These are phyloP conservation scores for Chlamydomonas applanata DNA, from an alignment of 139 green algal genomes.

Conservation along the genomic window DNA sequence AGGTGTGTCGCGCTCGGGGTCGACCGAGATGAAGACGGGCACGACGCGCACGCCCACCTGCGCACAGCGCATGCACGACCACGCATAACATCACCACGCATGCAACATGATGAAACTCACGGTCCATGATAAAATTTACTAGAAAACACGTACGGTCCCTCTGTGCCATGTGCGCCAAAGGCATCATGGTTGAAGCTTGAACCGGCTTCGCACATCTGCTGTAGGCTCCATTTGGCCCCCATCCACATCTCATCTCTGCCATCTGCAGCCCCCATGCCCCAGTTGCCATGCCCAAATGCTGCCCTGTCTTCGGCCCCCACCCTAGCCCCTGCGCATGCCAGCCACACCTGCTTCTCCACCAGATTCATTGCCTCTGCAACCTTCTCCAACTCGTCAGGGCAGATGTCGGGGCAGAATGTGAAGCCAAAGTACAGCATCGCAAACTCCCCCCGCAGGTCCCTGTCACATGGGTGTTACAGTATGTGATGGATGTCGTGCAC, in stretches of 20 bases:
- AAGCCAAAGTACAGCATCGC: conserved; percentile 98
- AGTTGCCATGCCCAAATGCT: no score
- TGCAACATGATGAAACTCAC: neutral
- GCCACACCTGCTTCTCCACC: conserved; percentile 49
- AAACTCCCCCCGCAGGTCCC: conserved; percentile 84
- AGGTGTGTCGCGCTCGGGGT: conserved; percentile 87
- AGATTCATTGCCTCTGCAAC: conserved; percentile 70
- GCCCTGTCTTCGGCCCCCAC: no score
- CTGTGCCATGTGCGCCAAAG: no score
- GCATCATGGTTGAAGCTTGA: no score
- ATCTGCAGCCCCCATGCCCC: no score
- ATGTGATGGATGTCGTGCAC: no score
- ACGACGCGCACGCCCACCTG: conserved; percentile 40
- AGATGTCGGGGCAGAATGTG: conserved; percentile 98
- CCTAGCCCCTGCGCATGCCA: no score
- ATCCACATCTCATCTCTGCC: no score
- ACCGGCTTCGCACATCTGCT: no score
- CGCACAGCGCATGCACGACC: neutral
- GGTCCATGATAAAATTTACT: no score
- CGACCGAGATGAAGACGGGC: conserved; percentile 95
- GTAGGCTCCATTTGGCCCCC: no score
- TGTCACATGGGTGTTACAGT: conserved; percentile 15
- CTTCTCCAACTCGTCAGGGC: conserved; percentile 97
- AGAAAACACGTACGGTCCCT: no score
- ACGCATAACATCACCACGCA: neutral